phyloP scores from a whole-genome alignment of 2,329 filamentous ascomycete species.

The Microsporum ferrugineum region DNA sequence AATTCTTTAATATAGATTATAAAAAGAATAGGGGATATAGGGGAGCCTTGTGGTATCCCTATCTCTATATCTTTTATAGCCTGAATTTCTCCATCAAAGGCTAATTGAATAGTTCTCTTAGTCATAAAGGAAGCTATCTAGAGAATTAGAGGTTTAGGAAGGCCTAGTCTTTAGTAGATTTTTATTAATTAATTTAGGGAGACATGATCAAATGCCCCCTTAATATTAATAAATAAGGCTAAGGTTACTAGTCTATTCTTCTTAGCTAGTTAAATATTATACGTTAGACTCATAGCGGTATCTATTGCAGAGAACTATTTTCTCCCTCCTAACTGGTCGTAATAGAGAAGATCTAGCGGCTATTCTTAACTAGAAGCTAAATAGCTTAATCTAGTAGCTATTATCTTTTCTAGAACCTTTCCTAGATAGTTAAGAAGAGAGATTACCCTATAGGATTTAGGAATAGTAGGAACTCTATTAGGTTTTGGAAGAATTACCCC shows the following conservation, averaged over 20 bases:
- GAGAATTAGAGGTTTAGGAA: neutral
- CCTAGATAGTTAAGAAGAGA: slow-evolving; percentile 20
- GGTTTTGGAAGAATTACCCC: slow-evolving; percentile 20
- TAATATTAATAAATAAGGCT: neutral
- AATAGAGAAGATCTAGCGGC: neutral
- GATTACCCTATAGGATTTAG: slow-evolving; percentile 18
- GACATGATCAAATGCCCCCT: neutral
- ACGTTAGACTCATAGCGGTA: neutral
- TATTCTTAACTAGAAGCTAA: neutral
- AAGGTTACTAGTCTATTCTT: neutral
- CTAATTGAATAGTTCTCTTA: neutral
- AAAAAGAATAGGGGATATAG: neutral
- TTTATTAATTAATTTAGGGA: neutral
- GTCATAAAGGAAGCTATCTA: neutral
- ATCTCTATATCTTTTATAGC: neutral
- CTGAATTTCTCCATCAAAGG: neutral
- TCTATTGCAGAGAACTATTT: neutral
- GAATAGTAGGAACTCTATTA: slow-evolving; percentile 14
- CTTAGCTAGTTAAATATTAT: neutral
- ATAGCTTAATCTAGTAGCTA: slow-evolving; percentile 14
- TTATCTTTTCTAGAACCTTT: slow-evolving; percentile 21
- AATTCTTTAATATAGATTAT: neutral
- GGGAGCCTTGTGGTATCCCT: neutral
- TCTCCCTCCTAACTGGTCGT: neutral
- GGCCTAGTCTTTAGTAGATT: neutral